Evolutionary conservation across 305 asterid genomes (phyloP), one percentile per base, ranked within the genome.

Genomic region (Fraxinus xanthoxyloides): DNA sequence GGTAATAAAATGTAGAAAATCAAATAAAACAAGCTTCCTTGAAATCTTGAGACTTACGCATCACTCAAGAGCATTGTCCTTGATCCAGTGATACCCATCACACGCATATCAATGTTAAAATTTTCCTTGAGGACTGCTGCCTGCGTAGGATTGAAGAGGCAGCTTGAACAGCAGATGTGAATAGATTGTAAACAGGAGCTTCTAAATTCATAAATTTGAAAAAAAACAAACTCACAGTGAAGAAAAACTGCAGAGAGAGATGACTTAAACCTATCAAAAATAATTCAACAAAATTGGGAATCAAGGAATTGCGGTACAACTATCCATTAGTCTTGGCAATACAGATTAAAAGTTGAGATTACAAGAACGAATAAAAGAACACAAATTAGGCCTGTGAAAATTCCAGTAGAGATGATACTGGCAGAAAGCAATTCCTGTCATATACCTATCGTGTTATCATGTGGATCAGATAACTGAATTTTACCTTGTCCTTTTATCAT

Each of bases 31-130:
- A 76, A 40, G 30, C 21, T 13, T 26, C 13, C n/a, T 40, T 6
- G 75, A 10, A 80, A 40, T 80, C 79, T 65, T 24, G 26, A 67
- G 80, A 88, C 97, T 90, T 91, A 95, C 99, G 48, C 86, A 75
- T 90, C 94, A 59, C 92, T 90, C 90, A 96, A 86, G 85, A 93
- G 88, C 99, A 96, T 96, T 61, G 88, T 83, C 73, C 80, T 85
- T 80, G 94, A 86, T 85, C 99, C 99, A 38, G 91, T 91, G 77
- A 96, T 90, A 63, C 99, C 98, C 97, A 92, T 89, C 79, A 96
- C 98, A 81, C 98, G 98, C 82, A 96, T 88, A 83, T 96, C 99
- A 85, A 96, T 94, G 91, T 96, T 94, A 65, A 91, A 93, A 85
- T 94, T 94, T 88, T 96, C 99, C 93, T 94, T 96, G 84, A 96